A percentile compares a stretch with the other conserved stretches of the same genome.
phyloP scores from a whole-genome alignment of 1,139 yeast genomes.

The Protomyces inundatus region DNA sequence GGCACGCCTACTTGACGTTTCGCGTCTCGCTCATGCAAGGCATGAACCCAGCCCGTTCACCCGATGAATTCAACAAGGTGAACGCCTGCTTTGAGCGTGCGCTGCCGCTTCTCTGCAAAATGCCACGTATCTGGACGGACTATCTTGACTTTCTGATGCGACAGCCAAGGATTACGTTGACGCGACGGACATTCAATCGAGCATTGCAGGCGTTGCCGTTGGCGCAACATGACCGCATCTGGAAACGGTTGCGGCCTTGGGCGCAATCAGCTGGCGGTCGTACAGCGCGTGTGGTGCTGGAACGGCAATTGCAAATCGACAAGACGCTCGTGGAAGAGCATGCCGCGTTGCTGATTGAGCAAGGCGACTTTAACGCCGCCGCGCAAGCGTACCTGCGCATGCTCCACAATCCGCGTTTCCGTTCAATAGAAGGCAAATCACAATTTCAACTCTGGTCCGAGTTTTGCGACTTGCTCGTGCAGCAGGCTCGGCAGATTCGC shows the following conservation, averaged over 20 bases:
- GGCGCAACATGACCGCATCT: constrained; percentile 53
- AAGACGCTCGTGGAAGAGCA: constrained; percentile 41
- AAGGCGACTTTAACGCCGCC: constrained; percentile 36
- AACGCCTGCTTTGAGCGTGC: constrained; percentile 49
- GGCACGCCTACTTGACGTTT: constrained; percentile 52
- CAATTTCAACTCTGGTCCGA: constrained; percentile 47
- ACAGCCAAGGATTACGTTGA: constrained; percentile 44
- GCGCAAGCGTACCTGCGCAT: constrained; percentile 38
- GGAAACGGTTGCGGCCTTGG: constrained; percentile 56
- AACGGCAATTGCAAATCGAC: constrained; percentile 45
- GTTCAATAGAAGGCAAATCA: constrained; percentile 42
- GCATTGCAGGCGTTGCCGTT: constrained; percentile 51
- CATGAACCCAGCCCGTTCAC: constrained; percentile 38
- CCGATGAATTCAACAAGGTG: constrained; percentile 40
- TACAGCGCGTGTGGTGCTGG: constrained; percentile 46
- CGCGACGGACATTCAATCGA: constrained; percentile 50
- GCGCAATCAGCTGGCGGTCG: constrained; percentile 47
- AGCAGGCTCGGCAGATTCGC: constrained; percentile 33
- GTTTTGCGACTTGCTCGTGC: constrained; percentile 47
- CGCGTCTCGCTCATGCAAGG: constrained; percentile 40
- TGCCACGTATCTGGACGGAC: constrained; percentile 54
- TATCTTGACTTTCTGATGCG: constrained; percentile 48
- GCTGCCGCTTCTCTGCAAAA: constrained; percentile 44
- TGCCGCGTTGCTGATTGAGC: constrained; percentile 35
- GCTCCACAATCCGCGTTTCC: constrained; percentile 38